phyloP scores from a whole-genome alignment of 345 rosid genomes.

The Populus pruinosa region DNA sequence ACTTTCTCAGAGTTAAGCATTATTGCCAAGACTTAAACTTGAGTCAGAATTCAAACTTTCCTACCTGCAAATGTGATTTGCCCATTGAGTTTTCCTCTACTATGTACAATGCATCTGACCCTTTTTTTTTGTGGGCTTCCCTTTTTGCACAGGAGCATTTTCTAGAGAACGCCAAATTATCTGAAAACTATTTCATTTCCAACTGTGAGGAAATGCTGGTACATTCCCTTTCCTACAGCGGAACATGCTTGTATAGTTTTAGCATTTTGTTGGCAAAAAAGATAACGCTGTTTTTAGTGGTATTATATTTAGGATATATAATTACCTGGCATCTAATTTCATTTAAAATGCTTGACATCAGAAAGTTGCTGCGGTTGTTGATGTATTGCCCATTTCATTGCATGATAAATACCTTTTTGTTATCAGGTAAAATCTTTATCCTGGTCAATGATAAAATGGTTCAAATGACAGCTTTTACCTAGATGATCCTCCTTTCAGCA shows the following conservation, averaged over 20 bases:
- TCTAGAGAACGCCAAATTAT: constrained; percentile 74
- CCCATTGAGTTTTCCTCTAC: not conserved
- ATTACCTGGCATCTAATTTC: not conserved
- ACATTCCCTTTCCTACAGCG: constrained; percentile 8
- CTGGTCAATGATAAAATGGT: not conserved
- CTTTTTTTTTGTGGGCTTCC: constrained; percentile 2
- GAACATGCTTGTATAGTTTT: not conserved
- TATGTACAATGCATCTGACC: constrained; percentile 14
- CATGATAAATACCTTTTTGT: constrained; percentile 80
- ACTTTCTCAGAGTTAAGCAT: not conserved
- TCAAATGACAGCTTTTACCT: not conserved
- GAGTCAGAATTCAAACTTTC: not conserved
- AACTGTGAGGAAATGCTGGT: constrained; percentile 79
- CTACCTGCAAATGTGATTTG: not conserved
- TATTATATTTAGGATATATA: not conserved
- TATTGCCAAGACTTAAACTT: not conserved
- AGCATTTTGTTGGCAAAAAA: constrained; percentile 7
- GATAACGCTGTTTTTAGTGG: not conserved
- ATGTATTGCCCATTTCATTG: constrained; percentile 70
- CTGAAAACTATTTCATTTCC: constrained; percentile 75
- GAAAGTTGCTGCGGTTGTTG: constrained; percentile 73
- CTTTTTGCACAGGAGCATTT: constrained; percentile 65
- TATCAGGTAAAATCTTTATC: constrained; percentile 52
- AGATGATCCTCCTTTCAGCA: not conserved
- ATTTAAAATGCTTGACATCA: constrained; percentile 28